Evolutionary conservation across 169 alveolate genomes (phyloP), one percentile per base, ranked within the genome.

Genomic region (Plasmodium berghei): DNA sequence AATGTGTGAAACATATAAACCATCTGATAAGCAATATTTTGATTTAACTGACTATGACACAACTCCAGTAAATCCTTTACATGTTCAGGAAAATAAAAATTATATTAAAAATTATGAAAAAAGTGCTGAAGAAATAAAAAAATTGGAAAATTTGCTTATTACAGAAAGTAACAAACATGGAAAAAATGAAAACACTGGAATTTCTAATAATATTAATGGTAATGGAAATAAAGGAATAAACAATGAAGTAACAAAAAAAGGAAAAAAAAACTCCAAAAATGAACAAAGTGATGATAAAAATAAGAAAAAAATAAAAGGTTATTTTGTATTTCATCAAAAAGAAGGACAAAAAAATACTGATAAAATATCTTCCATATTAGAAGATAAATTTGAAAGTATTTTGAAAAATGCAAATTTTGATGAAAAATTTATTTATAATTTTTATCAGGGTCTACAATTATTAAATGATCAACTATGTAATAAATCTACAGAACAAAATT

Each of bases 361-460:
- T 3, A 20, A 52, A 1, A 12, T 48, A 49, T 55, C 77, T 16
- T 18, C 16, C 6, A 58, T 69, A 1, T 24, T 77, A 26, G 89
- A 77, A 45, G 69, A 61, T 3, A 83, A 83, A 28, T 58, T 83
- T 56, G 90, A 83, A 16, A 71, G 18, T 59, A 28, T 42, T 10
- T 26, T 48, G 1, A 72, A 48, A 10, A 42, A 56, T 5, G 42
- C 40, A 16, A 55, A 55, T 58, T 54, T 46, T 0, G 90, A 83
- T 24, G 62, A 83, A 54, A 83, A 67, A 18, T 49, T 83, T 72
- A 83, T 67, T 12, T 67, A 80, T 10, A 83, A 67, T 83, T 83
- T 83, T 40, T 83, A 54, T 48, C 63, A 56, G 14, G 69, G 56
- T 46, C 46, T 83, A n/a, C 67, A 83, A 59, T 16, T 83, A 49